These are phyloP conservation scores for Halenospora varia DNA, from an alignment of 495 filamentous ascomycete genomes.

Conservation along the genomic window DNA sequence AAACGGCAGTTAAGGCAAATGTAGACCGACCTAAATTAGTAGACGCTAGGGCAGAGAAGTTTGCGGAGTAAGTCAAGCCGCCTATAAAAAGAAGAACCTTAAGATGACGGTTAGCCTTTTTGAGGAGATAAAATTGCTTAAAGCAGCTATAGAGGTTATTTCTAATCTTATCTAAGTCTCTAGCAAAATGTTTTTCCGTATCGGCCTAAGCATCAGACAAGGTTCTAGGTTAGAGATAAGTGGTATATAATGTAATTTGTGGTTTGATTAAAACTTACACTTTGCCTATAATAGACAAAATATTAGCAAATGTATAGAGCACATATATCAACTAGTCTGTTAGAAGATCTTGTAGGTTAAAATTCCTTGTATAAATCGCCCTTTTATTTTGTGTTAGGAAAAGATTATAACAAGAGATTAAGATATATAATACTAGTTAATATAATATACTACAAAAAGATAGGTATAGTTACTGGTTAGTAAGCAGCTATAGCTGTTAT, in stretches of 20 bases:
- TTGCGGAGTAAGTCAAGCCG: constrained; percentile 87
- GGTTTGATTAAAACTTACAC: constrained; percentile 35
- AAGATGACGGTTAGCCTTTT: constrained; percentile 79
- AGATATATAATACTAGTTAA: constrained; percentile 52
- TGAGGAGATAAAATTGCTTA: constrained; percentile 88
- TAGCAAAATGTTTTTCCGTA: constrained; percentile 77
- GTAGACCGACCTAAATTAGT: constrained; percentile 49
- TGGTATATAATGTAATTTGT: neutral
- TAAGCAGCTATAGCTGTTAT: neutral
- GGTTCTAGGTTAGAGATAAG: constrained; percentile 36
- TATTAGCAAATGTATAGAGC: constrained; percentile 67
- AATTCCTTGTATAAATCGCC: constrained; percentile 86
- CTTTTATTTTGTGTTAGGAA: constrained; percentile 11
- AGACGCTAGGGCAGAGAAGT: constrained; percentile 70
- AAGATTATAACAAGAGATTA: neutral
- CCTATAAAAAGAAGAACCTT: constrained; percentile 90
- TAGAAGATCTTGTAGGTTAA: constrained; percentile 81
- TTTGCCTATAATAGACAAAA: constrained; percentile 55
- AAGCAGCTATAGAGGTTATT: constrained; percentile 83
- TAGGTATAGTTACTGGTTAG: constrained; percentile 32
- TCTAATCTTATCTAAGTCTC: constrained; percentile 63
- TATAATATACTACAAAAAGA: constrained; percentile 73
- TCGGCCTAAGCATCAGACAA: constrained; percentile 82
- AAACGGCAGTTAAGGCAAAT: constrained; percentile 64
- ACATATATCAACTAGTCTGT: constrained; percentile 84